Conservation (phyloP, 768 basidiomycete species). For the Tremella yokohamensis region DNA sequence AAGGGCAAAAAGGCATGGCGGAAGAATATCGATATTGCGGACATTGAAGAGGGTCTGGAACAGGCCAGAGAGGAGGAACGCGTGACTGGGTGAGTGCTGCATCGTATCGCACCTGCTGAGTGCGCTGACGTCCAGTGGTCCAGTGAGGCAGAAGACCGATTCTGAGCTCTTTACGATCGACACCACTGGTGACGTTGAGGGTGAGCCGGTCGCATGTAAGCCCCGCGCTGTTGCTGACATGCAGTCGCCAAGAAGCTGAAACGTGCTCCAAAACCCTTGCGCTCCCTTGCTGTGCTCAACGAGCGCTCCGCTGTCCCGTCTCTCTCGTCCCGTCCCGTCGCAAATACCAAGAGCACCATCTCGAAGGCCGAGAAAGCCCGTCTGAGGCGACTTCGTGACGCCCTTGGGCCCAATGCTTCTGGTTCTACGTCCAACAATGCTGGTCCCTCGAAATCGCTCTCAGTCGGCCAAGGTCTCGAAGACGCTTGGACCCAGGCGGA, state of each 20-base stretch:
- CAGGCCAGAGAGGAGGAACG: conserved; percentile 75
- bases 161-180: conserved; percentile 77
- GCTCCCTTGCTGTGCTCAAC: conserved; percentile 71
- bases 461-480: conserved; percentile 2
- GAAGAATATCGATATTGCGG: conserved; percentile 82
- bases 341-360: conserved; percentile 46
- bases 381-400: conserved; percentile 63
- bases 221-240: conserved; percentile 1
- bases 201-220: conserved; percentile 53
- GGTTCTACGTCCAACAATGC: neutral
- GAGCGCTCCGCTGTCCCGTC: conserved; percentile 87
- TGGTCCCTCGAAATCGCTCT: too few relatives aligned
- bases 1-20: conserved; percentile 93
- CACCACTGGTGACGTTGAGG: conserved; percentile 68
- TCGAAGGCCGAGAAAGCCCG: conserved; percentile 69
- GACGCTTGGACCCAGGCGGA: conserved; percentile 42
- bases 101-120: neutral
- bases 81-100: conserved; percentile 63
- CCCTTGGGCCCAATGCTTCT: neutral
- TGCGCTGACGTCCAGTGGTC: conserved; percentile 17
- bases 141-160: conserved; percentile 56
- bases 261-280: conserved; percentile 41
- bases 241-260: conserved; percentile 43
- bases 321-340: conserved; percentile 57
- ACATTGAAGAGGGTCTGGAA: conserved; percentile 73